Percentiles rank a stretch among this genome's conserved stretches.
Conservation (phyloP, 1,284 basidiomycete species). For the Ganoderma leucocontextum region DNA sequence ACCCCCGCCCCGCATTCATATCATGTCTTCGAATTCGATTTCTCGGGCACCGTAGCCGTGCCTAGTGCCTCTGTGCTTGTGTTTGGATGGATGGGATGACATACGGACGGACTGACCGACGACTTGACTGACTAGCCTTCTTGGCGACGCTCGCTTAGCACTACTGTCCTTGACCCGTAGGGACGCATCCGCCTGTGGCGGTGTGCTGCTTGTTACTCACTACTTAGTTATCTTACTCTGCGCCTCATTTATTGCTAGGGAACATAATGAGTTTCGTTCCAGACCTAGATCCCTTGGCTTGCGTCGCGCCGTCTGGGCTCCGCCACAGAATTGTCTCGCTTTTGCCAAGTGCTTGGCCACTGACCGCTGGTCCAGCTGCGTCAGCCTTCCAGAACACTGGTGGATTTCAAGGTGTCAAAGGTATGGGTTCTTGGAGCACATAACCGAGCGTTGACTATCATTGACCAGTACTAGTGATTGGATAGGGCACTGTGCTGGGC, state of each 20-base stretch:
- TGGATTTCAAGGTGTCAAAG: not conserved
- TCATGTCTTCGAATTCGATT: not conserved
- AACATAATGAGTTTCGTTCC: not conserved
- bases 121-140: slow-evolving; percentile 3
- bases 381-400: not conserved
- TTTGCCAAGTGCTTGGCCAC: not conserved
- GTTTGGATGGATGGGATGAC: slow-evolving; percentile 10
- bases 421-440: not conserved
- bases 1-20: not conserved
- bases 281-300: not conserved
- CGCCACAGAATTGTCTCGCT: too few species aligned
- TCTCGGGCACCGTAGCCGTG: not conserved
- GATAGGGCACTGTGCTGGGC: not conserved
- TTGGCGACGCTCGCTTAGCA: slow-evolving; percentile 11
- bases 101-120: slow-evolving; percentile 8
- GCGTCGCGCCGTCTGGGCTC: not conserved
- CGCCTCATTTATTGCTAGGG: not conserved
- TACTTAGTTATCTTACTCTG: too few species aligned
- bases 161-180: slow-evolving; percentile 21
- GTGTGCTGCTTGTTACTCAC: not conserved
- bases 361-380: too few species aligned
- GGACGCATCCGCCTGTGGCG: not conserved
- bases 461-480: not conserved
- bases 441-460: not conserved
- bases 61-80: slow-evolving; percentile 4